These are phyloP conservation scores for Colletotrichum acutatum DNA, from an alignment of 2,329 filamentous ascomycete genomes.

Conservation along the genomic window DNA sequence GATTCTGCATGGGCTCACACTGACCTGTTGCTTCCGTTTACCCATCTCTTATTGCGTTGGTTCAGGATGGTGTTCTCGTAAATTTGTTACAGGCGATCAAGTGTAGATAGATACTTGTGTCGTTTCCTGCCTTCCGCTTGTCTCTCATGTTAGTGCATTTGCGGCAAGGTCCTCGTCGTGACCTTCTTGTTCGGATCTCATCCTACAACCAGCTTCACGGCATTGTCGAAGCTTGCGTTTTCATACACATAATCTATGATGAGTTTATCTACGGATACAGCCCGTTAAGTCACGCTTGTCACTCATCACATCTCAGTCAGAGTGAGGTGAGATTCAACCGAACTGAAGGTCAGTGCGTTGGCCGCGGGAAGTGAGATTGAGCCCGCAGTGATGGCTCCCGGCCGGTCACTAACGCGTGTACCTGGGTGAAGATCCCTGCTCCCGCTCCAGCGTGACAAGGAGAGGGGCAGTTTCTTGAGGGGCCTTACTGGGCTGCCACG, in stretches of 20 bases:
- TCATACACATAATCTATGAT: background rate
- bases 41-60: background rate
- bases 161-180: background rate
- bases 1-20: background rate
- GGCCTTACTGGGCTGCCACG: no score
- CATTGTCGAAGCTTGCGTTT: background rate
- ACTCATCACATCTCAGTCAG: background rate
- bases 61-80: background rate
- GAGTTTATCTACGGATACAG: background rate
- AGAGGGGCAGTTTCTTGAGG: background rate
- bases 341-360: constrained; percentile 25
- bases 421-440: constrained; percentile 14
- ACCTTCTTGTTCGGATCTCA: background rate
- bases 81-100: background rate
- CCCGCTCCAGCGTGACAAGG: constrained; percentile 20
- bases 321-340: background rate
- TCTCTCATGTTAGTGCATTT: background rate
- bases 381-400: constrained; percentile 1
- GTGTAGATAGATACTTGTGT: background rate
- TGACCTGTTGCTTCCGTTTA: background rate
- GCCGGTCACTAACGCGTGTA: background rate
- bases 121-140: background rate
- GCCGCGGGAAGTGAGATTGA: constrained; percentile 14
- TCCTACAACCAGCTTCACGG: background rate
- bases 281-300: background rate